Conservation (phyloP, 208 protist species). For the Crithidia bombi region DNA sequence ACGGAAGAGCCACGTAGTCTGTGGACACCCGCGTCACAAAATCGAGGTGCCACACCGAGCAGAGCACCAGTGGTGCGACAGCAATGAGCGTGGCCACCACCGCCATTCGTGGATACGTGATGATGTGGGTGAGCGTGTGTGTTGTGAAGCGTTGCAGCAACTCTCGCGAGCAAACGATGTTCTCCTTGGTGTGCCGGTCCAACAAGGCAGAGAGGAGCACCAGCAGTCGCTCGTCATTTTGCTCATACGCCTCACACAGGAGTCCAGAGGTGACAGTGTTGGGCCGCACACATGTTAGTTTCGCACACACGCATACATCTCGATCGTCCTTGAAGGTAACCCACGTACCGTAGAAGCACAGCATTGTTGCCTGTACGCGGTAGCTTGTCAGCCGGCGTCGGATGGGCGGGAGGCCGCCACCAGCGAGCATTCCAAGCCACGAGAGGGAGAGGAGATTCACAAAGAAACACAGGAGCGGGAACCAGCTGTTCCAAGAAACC, state of each 20-base stretch:
- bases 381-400: background rate
- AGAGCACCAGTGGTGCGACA: conserved; percentile 13
- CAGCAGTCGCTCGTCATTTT: conserved; percentile 1
- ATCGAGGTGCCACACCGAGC: conserved; percentile 24
- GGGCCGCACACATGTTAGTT: conserved; percentile 1
- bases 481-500: conserved; percentile 18
- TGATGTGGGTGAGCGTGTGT: conserved; percentile 6
- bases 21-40: conserved; percentile 11
- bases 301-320: conserved; percentile 14
- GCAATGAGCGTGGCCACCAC: background rate
- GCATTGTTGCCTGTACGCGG: conserved; percentile 7
- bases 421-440: conserved; percentile 1
- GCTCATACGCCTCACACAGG: background rate
- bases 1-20: conserved; percentile 25
- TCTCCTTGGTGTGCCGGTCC: background rate
- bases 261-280: background rate
- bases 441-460: conserved; percentile 4
- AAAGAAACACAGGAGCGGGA: conserved; percentile 9
- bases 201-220: conserved; percentile 3
- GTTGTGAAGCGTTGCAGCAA: conserved; percentile 16
- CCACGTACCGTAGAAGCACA: conserved; percentile 24
- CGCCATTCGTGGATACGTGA: conserved; percentile 7
- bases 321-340: conserved; percentile 13
- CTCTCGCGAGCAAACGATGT: background rate
- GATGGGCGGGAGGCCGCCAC: conserved; percentile 1